Base-by-base conservation (phyloP, 2,329 filamentous ascomycete species). In the Colletotrichum sp. region DNA sequence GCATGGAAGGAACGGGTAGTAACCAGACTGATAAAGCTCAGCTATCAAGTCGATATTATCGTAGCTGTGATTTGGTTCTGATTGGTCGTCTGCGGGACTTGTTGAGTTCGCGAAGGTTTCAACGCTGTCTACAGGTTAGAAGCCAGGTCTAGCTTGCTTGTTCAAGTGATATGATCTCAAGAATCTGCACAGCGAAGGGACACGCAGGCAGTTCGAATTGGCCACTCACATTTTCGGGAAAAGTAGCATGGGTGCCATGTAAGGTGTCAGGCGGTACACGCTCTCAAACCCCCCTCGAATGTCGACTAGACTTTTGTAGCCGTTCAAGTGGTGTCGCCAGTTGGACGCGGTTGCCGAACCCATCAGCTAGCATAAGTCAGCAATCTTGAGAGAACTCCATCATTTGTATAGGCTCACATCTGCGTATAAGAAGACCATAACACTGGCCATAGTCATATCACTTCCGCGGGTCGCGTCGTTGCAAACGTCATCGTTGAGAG, bases 41-140 rank as follows among this genome's bases (percentile, higher is more conserved):
- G 76, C 70, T 9, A 84, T 78, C 4, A 84, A 77, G 15, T 81
- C 80, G 60, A 81, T 84, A 21, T 73, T 77, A 52, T 78, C 69
- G 18, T n/a, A 49, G 18, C 65, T 68, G n/a, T 62, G 66, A 7
- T 67, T 67, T 0, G 81, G 76, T 36, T 81, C 80, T 15, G 77
- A 36, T 26, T 85, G 78, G 63, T 84, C 77, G 28, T 81, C 78
- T 57, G 84, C 83, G 1, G 85, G 84, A 1, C 81, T 83, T 3
- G 84, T 83, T 8, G 85, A 85, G 72, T 87, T 84, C 5, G 80
- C 83, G 5, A 86, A 80, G 6, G 85, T 80, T 2, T 81, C 78
- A n/a, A 82, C 63, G 68, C 84, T 85, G 30, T 34, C 10, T 32
- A 15, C 59, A 74, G 16, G 59, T 24, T 3, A 24, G 24, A 49